Base-by-base conservation (phyloP, 202 grass and related monocot genomes). In the Cymbopogon flexuosus region DNA sequence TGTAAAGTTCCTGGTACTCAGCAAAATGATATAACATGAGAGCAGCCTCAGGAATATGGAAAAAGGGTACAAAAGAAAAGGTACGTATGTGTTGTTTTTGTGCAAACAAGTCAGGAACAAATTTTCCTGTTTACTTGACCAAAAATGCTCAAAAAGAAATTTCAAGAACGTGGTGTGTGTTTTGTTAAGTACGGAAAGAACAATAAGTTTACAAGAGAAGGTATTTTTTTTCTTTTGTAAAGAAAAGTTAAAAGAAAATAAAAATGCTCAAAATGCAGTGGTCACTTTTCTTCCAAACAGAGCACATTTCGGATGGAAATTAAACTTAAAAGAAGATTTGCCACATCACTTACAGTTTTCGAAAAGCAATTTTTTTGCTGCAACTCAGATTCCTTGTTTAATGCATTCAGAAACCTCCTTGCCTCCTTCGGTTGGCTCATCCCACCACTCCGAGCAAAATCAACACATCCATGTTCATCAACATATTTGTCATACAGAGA, bases 401-500 rank as follows among this genome's bases (percentile, higher is more conserved):
- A 84, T 11, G 85, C 88, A 65, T 63, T 92, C 43, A 92, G 1
- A 82, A 97, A 83, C 47, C 18, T 88, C 31, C 37, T 98, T 57
- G 73, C 52, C 47, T 88, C 86, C 86, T 98, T 94, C 16, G 37
- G 75, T 23, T 84, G 84, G 79, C 92, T 98, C 95, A 98, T 94
- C 45, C 95, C 95, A 84, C 88, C 84, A 19, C 94, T 97, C 15
- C 91, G 85, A 89, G 66, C n/a, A 59, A 88, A 94, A 58, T 98
- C 92, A 9, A 98, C 92, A 85, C 7, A 70, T 56, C 88, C 92
- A 68, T 83, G 42, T 42, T 94, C 90, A 77, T 93, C 92, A 52
- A 94, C 86, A 84, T 78, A 98, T 89, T 98, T 98, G 40, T 98
- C 90, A 68, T 94, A 87, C 12, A 94, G 77, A 30, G 95, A 98